Conservation (phyloP, 164 flowering plant species). For the Vitis amurensis region DNA sequence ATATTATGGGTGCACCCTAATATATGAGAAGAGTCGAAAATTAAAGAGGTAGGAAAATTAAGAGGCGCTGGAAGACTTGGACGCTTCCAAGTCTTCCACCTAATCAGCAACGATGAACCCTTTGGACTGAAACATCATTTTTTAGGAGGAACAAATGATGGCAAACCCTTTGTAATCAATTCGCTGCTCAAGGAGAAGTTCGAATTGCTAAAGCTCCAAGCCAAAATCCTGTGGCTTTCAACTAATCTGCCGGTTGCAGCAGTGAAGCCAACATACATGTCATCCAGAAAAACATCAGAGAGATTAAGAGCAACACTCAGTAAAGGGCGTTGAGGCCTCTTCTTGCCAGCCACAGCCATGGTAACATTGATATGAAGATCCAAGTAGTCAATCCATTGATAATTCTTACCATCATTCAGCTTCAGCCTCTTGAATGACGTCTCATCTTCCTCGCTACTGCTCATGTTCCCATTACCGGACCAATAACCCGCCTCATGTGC, state of each 20-base stretch:
- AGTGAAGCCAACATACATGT: conserved; percentile 47
- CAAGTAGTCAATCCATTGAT: conserved; percentile 46
- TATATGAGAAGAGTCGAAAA: no score
- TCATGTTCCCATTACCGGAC: conserved; percentile 12
- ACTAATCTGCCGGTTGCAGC: conserved; percentile 38
- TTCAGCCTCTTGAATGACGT: conserved; percentile 15
- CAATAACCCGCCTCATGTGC: conserved; percentile 53
- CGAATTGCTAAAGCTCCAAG: conserved; percentile 54
- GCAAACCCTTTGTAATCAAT: conserved; percentile 43
- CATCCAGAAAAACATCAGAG: conserved; percentile 31
- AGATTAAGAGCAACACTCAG: conserved; percentile 25
- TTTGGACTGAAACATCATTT: conserved; percentile 18
- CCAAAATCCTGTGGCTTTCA: conserved; percentile 36
- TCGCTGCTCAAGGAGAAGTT: conserved; percentile 35
- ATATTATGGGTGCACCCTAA: no score
- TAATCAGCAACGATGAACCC: conserved; percentile 29
- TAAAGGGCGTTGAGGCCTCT: conserved; percentile 30
- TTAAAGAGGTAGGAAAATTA: no score
- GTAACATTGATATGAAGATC: conserved; percentile 25
- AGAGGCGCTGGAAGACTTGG: no score
- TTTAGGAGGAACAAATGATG: conserved; percentile 48
- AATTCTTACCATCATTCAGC: conserved; percentile 35
- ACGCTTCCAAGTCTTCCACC: no score
- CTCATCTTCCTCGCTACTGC: not conserved
- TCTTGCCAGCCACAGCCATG: conserved; percentile 37